Evolutionary conservation across 2,329 filamentous ascomycete species (phyloP), one percentile per base, ranked within the genome.

Genomic region (Aspergillus bombycis): DNA sequence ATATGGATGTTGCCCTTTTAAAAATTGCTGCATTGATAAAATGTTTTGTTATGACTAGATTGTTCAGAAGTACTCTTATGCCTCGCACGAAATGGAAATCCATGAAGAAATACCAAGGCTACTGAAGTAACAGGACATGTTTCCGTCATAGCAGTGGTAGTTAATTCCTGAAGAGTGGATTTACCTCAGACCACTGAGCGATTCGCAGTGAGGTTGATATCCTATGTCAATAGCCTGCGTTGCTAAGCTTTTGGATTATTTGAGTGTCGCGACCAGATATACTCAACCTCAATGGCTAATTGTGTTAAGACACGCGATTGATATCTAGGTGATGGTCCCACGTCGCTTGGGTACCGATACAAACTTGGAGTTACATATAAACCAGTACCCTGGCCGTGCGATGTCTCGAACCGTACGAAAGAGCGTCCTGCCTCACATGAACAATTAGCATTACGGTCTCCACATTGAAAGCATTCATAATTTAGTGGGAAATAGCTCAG

Each of bases 401-500:
- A 23, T 48, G 12, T 48, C 9, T 26, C 3, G 21, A 48, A 16
- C 21, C 3, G 12, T 28, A 11, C 16, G 26, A 23, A 28, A 52
- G 3, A 7, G 9, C 9, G 26, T 19, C 48, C 28, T 52, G 48
- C 28, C 19, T 52, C 26, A 19, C 28, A n/a, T 34, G 28, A 32
- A 21, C 8, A 6, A 41, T 61, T 54, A 60, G 58, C 50, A 54
- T 34, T 28, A 41, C 12, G 4, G n/a, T 10, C 14, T 19, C 48
- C 11, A 5, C 34, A 28, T 41, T 9, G 53, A 38, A 19, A 4
- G 41, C 10, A n/a, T 32, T 32, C n/a, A 48, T 45, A 53, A n/a
- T n/a, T 48, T 6, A 50, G 11, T 34, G 26, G 19, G 23, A 57
- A 58, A 30, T 14, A 54, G 52, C 41, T 80, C 79, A 81, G 79